phyloP scores from a whole-genome alignment of 2,329 filamentous ascomycete genomes.

The Plectosphaerella sp. region DNA sequence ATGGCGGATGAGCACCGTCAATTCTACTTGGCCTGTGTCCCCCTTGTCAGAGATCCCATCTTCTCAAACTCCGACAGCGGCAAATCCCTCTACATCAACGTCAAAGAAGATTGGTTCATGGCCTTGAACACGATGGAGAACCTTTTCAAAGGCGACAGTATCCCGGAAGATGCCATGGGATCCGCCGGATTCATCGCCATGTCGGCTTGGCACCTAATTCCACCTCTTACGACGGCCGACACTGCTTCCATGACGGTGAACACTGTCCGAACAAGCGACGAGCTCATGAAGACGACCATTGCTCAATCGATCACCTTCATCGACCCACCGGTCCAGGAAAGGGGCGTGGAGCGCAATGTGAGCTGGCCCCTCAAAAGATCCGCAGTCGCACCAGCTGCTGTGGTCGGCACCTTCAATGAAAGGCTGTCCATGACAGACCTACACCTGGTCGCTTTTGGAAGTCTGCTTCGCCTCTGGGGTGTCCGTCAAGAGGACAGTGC shows the following conservation, averaged over 20 bases:
- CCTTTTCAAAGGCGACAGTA: background rate
- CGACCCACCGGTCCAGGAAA: background rate
- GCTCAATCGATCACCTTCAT: too few species aligned
- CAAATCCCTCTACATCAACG: background rate
- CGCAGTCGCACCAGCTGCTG: background rate
- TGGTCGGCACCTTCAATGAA: background rate
- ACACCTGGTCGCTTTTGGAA: background rate
- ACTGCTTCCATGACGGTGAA: background rate
- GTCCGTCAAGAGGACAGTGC: background rate
- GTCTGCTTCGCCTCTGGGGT: background rate
- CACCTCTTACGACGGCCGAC: background rate
- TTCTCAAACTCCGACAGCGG: too few species aligned
- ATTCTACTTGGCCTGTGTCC: constrained; percentile 17
- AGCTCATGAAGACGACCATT: background rate
- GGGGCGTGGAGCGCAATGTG: too few species aligned
- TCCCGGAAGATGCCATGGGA: too few species aligned
- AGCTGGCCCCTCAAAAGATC: background rate
- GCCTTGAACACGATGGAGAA: background rate
- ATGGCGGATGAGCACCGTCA: constrained; percentile 17
- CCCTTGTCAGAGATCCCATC: constrained; percentile 1
- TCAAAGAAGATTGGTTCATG: background rate
- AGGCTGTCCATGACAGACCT: background rate
- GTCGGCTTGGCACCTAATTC: constrained; percentile 4
- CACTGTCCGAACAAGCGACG: too few species aligned
- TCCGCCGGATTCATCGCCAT: background rate